phyloP scores from a whole-genome alignment of 495 filamentous ascomycete species.

The Bacidia gigantensis region DNA sequence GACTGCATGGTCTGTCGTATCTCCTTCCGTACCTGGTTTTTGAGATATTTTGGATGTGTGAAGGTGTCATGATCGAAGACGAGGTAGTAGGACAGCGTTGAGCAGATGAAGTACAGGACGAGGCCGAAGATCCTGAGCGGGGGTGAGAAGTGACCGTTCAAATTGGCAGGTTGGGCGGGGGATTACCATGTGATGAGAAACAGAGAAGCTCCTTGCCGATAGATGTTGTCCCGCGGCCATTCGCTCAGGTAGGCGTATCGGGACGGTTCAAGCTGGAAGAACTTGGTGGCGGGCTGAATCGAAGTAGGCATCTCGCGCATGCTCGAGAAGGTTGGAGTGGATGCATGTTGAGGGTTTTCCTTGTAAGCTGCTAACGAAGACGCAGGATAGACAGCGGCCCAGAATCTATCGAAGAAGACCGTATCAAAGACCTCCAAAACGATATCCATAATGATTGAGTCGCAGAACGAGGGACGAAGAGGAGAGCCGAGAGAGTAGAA shows the following conservation, averaged over 20 bases:
- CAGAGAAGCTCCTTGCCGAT: constrained; percentile 60
- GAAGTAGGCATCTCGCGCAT: constrained; percentile 34
- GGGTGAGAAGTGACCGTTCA: not conserved
- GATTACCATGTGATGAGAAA: constrained; percentile 77
- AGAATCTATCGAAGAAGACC: constrained; percentile 69
- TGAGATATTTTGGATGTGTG: constrained; percentile 87
- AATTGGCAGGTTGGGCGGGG: not conserved
- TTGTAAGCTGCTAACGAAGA: constrained; percentile 26
- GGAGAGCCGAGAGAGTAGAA: too few relatives aligned
- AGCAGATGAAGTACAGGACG: constrained; percentile 70
- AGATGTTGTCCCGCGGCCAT: constrained; percentile 68
- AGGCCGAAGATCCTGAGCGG: constrained; percentile 66
- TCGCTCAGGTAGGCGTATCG: constrained; percentile 70
- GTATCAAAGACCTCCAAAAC: constrained; percentile 76
- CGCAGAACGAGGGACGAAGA: too few relatives aligned
- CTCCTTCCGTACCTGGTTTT: constrained; percentile 80
- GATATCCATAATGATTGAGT: constrained; percentile 62
- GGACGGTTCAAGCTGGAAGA: constrained; percentile 55
- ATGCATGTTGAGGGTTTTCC: constrained; percentile 6
- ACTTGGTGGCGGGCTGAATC: constrained; percentile 60
- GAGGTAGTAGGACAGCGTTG: constrained; percentile 75
- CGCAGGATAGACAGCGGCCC: constrained; percentile 56
- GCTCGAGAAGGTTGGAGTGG: constrained; percentile 28
- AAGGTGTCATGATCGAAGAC: constrained; percentile 87
- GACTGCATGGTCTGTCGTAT: constrained; percentile 62